These are phyloP conservation scores for Camelina hispida DNA, from an alignment of 345 rosid species.

Conservation along the genomic window DNA sequence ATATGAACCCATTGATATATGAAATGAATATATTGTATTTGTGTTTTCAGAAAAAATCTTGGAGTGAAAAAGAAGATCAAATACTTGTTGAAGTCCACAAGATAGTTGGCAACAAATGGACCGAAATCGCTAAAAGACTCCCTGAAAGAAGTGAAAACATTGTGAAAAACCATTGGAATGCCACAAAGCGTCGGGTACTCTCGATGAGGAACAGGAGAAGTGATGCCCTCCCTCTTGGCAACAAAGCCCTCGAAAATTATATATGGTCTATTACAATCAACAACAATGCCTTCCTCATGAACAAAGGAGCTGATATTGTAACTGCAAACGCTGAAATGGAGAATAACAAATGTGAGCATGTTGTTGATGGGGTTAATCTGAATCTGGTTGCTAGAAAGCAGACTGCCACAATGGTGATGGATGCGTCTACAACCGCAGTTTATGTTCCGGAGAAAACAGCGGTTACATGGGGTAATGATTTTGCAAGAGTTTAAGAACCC, in stretches of 20 bases:
- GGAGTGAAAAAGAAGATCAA: slow-evolving; percentile 8
- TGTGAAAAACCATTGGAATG: neutral
- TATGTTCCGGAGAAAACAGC: neutral
- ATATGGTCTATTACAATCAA: neutral
- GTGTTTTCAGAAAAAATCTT: neutral
- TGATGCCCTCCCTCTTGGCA: neutral
- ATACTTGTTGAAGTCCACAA: slow-evolving; percentile 6
- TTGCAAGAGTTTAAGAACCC: neutral
- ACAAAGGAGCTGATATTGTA: neutral
- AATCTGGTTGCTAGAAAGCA: neutral
- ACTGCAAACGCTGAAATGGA: neutral
- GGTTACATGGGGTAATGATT: neutral
- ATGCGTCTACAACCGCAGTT: neutral
- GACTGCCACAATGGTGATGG: neutral
- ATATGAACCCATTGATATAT: neutral
- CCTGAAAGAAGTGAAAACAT: neutral
- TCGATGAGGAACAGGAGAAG: neutral
- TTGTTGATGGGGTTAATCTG: neutral
- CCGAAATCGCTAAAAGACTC: neutral
- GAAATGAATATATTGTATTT: neutral
- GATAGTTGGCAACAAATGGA: neutral
- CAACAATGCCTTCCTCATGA: neutral
- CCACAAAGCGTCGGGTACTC: neutral
- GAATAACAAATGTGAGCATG: neutral
- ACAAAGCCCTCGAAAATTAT: neutral